Conservation (phyloP, 352 stramenopile species). For the Phytophthora nicotianae region DNA sequence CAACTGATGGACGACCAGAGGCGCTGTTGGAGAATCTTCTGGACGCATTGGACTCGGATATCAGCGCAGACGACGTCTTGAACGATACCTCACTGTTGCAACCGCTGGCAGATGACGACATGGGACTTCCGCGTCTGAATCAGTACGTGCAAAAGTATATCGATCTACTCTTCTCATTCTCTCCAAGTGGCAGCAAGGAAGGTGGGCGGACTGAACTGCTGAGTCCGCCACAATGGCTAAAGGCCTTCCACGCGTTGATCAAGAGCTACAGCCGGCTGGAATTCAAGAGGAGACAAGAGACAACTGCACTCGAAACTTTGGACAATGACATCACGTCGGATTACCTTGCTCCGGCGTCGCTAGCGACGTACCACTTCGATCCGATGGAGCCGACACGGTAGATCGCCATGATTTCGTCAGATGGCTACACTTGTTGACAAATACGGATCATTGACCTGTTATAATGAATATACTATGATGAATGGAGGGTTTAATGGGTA, state of each 20-base stretch:
- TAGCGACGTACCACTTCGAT: conserved; percentile 20
- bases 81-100: conserved; percentile 40
- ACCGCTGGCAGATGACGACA: conserved; percentile 60
- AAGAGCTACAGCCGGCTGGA: conserved; percentile 69
- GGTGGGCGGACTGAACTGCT: conserved; percentile 57
- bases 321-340: conserved; percentile 8
- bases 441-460: neutral
- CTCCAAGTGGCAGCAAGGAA: conserved; percentile 36
- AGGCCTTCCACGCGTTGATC: conserved; percentile 57
- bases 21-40: conserved; percentile 50
- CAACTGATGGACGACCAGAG: conserved; percentile 37
- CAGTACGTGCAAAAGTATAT: conserved; percentile 69
- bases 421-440: neutral
- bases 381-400: conserved; percentile 26
- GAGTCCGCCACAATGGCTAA: conserved; percentile 64
- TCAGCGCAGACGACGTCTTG: conserved; percentile 22
- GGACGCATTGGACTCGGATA: conserved; percentile 42
- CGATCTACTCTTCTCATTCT: conserved; percentile 56
- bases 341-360: conserved; percentile 15
- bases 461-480: conserved; percentile 3
- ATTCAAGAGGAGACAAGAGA: conserved; percentile 49
- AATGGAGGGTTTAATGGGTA: neutral
- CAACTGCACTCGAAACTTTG: conserved; percentile 13
- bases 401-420: neutral
- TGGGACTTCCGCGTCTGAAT: conserved; percentile 54